Base-by-base conservation (phyloP, 106 monocot species). In the Chionographis japonica region DNA sequence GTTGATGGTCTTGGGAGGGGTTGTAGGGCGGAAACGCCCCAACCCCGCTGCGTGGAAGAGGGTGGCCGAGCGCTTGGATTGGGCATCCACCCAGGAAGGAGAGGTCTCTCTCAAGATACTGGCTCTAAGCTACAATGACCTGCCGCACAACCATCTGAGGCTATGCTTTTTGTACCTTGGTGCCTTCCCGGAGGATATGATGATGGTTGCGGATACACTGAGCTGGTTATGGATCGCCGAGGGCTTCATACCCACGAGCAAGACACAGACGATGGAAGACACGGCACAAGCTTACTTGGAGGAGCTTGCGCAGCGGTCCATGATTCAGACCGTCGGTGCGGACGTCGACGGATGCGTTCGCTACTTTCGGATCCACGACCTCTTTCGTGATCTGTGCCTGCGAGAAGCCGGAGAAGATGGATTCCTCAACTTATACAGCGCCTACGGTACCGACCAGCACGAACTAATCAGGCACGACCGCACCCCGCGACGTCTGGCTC, bases 191-290 rank as follows among this genome's bases (percentile, higher is more conserved):
- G 73, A 74, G 40, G 82, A 81, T 64, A 52, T 7, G 37, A 50
- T 61, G 39, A 83, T 90, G 50, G 61, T 60, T 13, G 68, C 69
- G 8, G n/a, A 57, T 4, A 79, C 74, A 37, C 57, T 90, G 64
- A 68, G 66, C 35, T 64, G 49, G 58, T 4, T 85, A 12, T 85
- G 85, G 89, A 72, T 80, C 42, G 85, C 74, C 38, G 85, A 90
- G 53, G 82, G 79, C 2, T 74, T 81, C 27, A 60, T 81, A 35
- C 50, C 54, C 7, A 12, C 74, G 8, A 41, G 9, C 39, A 60
- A 68, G 8, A 67, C 58, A 18, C 40, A 50, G 56, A 68, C 61
- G n/a, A 18, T 77, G 40, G 85, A 90, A 46, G 83, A 74, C 52
- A 67, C 57, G 15, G 85, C 72, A 8, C 68, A 16, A 20, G 65